Percentiles rank a stretch among this genome's conserved stretches.
These are phyloP conservation scores for Termitomyces sp. DNA, from an alignment of 768 basidiomycete genomes.

Conservation along the genomic window DNA sequence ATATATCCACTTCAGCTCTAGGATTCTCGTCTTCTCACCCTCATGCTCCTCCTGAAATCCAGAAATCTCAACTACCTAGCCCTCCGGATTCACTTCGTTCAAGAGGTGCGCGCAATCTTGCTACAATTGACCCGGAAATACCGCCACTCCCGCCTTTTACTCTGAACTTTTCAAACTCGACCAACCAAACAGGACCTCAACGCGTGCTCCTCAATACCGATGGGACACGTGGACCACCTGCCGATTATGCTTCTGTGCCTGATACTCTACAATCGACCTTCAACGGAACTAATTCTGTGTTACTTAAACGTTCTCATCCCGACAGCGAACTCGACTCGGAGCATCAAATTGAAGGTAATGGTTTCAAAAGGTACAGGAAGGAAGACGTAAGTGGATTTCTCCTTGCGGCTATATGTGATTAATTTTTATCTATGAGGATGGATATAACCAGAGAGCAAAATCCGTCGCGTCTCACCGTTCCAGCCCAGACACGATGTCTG, in stretches of 20 bases:
- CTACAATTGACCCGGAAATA: background rate
- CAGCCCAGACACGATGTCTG: conserved; percentile 5
- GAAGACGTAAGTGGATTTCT: conserved; percentile 3
- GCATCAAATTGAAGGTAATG: background rate
- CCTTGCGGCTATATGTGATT: background rate
- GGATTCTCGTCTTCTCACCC: conserved; percentile 12
- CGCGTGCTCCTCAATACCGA: conserved; percentile 12
- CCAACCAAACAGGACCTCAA: conserved; percentile 13
- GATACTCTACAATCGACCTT: conserved; percentile 1
- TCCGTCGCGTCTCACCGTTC: conserved; percentile 2
- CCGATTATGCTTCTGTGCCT: background rate
- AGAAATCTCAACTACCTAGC: conserved; percentile 11
- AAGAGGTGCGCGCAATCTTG: background rate
- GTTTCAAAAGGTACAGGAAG: conserved; percentile 9
- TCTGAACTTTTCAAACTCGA: conserved; percentile 8
- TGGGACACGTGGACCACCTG: conserved; percentile 6
- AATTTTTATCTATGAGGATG: conserved; percentile 4
- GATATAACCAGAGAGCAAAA: conserved; percentile 1
- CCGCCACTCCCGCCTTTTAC: conserved; percentile 2
- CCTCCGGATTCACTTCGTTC: conserved; percentile 11
- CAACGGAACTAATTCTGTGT: background rate
- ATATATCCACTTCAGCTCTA: conserved; percentile 13
- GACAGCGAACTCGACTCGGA: conserved; percentile 2
- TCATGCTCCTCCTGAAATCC: background rate
- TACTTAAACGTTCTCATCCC: conserved; percentile 6